These are phyloP conservation scores for Leccinum fuscescens DNA, from an alignment of 1,284 basidiomycete species.

Conservation along the genomic window DNA sequence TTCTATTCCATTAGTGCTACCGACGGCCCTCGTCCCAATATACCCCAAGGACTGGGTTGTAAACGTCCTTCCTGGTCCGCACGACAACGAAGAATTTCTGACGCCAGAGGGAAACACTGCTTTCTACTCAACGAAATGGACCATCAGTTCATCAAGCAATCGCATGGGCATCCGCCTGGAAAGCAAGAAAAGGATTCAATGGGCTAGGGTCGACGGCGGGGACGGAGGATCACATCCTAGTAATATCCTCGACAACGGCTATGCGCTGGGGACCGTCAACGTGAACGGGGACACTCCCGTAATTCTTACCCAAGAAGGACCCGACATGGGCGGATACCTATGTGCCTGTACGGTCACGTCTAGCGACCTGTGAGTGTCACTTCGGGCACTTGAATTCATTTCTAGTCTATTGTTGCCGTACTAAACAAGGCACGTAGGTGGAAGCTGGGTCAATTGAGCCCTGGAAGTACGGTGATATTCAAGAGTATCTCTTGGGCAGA, in stretches of 20 bases:
- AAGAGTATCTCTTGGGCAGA: constrained; percentile 44
- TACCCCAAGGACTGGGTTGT: constrained; percentile 54
- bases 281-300: constrained; percentile 75
- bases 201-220: constrained; percentile 61
- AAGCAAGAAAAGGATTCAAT: constrained; percentile 42
- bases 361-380: constrained; percentile 45
- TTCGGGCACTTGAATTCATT: not conserved
- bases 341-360: constrained; percentile 54
- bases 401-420: not conserved
- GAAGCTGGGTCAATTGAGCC: constrained; percentile 62
- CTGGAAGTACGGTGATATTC: constrained; percentile 53
- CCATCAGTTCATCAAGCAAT: constrained; percentile 56
- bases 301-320: constrained; percentile 60
- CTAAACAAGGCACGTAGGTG: constrained; percentile 41
- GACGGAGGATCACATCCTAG: constrained; percentile 73
- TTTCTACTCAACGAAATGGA: constrained; percentile 54
- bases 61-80: constrained; percentile 60
- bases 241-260: constrained; percentile 71
- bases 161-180: constrained; percentile 58
- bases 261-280: constrained; percentile 59
- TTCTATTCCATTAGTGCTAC: constrained; percentile 13
- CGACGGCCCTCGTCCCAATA: constrained; percentile 35
- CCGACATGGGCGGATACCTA: constrained; percentile 64
- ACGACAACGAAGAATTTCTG: constrained; percentile 60
- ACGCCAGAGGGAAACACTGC: constrained; percentile 43